phyloP scores from a whole-genome alignment of 345 rosid species.

The Aegle marmelos region DNA sequence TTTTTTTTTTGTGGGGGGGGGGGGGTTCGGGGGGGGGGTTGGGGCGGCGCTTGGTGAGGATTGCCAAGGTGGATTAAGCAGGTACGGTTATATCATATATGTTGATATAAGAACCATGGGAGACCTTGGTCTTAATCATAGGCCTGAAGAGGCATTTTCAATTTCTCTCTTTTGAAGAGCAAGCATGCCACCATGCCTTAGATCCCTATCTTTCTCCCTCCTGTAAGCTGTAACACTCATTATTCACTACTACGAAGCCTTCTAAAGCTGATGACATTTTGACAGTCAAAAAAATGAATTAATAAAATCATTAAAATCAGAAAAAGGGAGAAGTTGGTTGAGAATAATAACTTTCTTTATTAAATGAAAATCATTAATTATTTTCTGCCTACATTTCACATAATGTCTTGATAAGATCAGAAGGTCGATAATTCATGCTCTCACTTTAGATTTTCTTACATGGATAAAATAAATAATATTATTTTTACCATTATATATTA shows the following conservation, averaged over 20 bases:
- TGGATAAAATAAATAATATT: no score
- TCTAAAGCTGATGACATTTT: slow-evolving; percentile 30
- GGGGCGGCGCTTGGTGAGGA: slow-evolving; percentile 7
- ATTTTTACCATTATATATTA: no score
- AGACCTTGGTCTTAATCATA: slow-evolving; percentile 43
- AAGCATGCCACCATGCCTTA: slow-evolving; percentile 57
- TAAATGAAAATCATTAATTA: background rate
- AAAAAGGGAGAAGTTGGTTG: slow-evolving; percentile 16
- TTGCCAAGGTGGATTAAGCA: slow-evolving; percentile 47
- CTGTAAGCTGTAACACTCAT: slow-evolving; percentile 6
- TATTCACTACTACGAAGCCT: slow-evolving; percentile 9
- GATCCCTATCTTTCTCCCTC: slow-evolving; percentile 43
- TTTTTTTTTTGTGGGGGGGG: no score
- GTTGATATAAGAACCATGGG: slow-evolving; percentile 34
- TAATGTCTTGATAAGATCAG: background rate
- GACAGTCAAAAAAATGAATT: slow-evolving; percentile 17
- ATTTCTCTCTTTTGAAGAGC: slow-evolving; percentile 41
- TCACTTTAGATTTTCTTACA: no score
- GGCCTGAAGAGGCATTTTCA: slow-evolving; percentile 27
- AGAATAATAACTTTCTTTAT: no score
- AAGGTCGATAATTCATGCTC: no score
- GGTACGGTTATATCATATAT: slow-evolving; percentile 30
- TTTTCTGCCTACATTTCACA: background rate
- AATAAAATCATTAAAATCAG: background rate
- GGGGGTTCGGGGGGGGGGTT: no score